phyloP scores from a whole-genome alignment of 805 yeast genomes.

The Pichia nakasei region DNA sequence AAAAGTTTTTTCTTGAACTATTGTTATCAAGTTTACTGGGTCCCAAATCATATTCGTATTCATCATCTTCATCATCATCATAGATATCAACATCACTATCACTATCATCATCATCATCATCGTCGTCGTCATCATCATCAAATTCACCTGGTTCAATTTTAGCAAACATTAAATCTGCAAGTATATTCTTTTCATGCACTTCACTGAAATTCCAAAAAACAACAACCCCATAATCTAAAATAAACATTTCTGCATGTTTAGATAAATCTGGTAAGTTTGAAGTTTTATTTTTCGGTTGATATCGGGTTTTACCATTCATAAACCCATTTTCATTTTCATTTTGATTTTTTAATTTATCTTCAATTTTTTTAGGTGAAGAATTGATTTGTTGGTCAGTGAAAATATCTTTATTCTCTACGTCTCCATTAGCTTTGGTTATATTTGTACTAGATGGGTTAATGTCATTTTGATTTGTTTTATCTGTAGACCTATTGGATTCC shows the following conservation, averaged over 20 bases:
- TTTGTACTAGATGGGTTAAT: too few relatives aligned
- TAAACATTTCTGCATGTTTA: slow-evolving; percentile 79
- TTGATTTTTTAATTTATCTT: not conserved
- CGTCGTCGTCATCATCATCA: slow-evolving; percentile 32
- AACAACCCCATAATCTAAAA: slow-evolving; percentile 89
- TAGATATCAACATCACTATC: slow-evolving; percentile 24
- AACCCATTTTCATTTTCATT: not conserved
- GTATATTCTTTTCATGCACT: slow-evolving; percentile 81
- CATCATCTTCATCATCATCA: slow-evolving; percentile 2
- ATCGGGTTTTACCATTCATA: not conserved
- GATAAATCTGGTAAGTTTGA: slow-evolving; percentile 35
- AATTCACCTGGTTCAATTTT: slow-evolving; percentile 33
- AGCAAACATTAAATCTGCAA: slow-evolving; percentile 85
- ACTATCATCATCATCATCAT: slow-evolving; percentile 27
- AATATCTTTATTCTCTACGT: not conserved
- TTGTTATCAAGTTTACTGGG: not conserved
- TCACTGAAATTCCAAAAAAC: slow-evolving; percentile 97
- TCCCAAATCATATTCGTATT: not conserved
- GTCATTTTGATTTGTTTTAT: not conserved
- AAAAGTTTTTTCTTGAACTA: not conserved
- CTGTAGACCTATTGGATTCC: too few relatives aligned
- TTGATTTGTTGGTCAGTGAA: too few relatives aligned
- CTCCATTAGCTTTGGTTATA: too few relatives aligned
- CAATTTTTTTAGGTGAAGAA: too few relatives aligned
- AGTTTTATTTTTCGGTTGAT: slow-evolving; percentile 9